Percentiles rank a stretch among this genome's conserved stretches.
Conservation (phyloP, 2,329 filamentous ascomycete species). For the Aspergillus pseudoglaucus region DNA sequence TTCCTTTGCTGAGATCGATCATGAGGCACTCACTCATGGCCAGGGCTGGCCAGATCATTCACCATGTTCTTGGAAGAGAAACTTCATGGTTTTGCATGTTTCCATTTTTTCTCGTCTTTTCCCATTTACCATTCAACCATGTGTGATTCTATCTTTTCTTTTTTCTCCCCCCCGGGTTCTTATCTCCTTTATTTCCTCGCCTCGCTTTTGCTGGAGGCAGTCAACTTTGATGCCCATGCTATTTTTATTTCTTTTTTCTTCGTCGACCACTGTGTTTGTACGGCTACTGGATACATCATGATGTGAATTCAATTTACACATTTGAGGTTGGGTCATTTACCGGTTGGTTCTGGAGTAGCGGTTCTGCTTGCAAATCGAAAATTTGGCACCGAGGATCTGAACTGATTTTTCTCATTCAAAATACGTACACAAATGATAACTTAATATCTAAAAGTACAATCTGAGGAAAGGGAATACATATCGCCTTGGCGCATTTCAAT, state of each 20-base stretch:
- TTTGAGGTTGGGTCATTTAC: constrained; percentile 1
- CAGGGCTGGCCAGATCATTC: background rate
- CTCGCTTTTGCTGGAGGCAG: background rate
- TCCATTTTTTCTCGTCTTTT: constrained; percentile 3
- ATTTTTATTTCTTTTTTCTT: background rate
- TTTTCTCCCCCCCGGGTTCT: constrained; percentile 5
- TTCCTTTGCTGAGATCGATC: constrained; percentile 11
- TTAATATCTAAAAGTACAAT: constrained; percentile 19
- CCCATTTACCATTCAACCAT: background rate
- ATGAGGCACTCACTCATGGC: constrained; percentile 3
- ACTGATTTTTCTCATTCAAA: constrained; percentile 12
- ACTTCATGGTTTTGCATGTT: background rate
- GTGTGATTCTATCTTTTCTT: constrained; percentile 2
- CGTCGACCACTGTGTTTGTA: constrained; percentile 6
- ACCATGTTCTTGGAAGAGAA: background rate
- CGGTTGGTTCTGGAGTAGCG: background rate
- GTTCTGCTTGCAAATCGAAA: background rate
- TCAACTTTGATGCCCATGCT: background rate
- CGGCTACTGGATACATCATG: constrained; percentile 8
- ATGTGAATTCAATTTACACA: constrained; percentile 10
- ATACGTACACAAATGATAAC: constrained; percentile 1
- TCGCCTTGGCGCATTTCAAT: background rate
- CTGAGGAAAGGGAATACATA: constrained; percentile 2
- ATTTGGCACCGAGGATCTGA: constrained; percentile 4
- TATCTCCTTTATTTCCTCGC: background rate